Conservation (phyloP, 139 green algal genomes). For the Coelastrella sp. region DNA sequence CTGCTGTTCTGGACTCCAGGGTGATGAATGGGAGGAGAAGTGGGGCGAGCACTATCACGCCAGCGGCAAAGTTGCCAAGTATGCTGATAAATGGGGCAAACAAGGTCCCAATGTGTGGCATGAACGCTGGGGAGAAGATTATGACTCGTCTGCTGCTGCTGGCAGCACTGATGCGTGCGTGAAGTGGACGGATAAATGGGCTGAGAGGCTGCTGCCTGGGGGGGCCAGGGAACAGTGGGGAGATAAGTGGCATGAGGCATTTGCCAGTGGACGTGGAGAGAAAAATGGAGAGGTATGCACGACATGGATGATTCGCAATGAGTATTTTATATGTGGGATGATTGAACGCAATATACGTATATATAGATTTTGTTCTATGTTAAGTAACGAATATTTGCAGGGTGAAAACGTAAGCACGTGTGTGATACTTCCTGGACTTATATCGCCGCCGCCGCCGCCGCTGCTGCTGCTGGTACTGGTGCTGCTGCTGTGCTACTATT, state of each 20-base stretch:
- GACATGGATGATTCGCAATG: too few species aligned
- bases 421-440: too few species aligned
- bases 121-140: conserved; percentile 90
- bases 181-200: conserved; percentile 73
- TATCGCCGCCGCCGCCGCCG: too few species aligned
- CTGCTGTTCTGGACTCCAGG: too few species aligned
- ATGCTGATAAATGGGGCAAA: conserved; percentile 89
- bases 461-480: too few species aligned
- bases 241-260: conserved; percentile 92
- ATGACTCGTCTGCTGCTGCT: conserved; percentile 60
- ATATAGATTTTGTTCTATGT: background rate
- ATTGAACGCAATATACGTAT: too few species aligned
- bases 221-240: conserved; percentile 81
- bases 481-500: background rate
- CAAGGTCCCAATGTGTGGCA: conserved; percentile 85
- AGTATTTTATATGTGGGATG: too few species aligned
- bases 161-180: conserved; percentile 42
- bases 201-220: conserved; percentile 69
- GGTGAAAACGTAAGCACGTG: background rate
- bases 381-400: too few species aligned
- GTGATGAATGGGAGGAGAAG: conserved; percentile 92
- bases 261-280: conserved; percentile 75
- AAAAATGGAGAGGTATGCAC: conserved; percentile 82
- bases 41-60: conserved; percentile 85
- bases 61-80: conserved; percentile 76